Evolutionary conservation across 2,329 filamentous ascomycete genomes (phyloP).

Genomic region (Cladophialophora bantiana): DNA sequence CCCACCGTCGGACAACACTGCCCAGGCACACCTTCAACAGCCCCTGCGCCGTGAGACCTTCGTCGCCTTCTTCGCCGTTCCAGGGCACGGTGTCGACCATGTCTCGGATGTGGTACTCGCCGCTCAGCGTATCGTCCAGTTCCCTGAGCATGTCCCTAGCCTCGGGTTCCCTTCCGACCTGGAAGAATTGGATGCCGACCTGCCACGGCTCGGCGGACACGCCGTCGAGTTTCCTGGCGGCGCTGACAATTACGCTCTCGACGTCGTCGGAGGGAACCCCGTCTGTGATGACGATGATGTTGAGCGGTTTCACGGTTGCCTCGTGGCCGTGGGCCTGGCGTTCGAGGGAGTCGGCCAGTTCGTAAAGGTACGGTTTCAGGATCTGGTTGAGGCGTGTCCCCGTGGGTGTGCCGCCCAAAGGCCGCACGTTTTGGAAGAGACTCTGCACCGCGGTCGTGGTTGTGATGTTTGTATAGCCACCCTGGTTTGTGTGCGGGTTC

Average conservation of each 20-base stretch:
- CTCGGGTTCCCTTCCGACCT: slow-evolving; percentile 76
- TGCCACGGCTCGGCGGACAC: slow-evolving; percentile 78
- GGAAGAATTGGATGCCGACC: slow-evolving; percentile 94
- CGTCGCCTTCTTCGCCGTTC: slow-evolving; percentile 56
- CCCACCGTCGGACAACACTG: slow-evolving; percentile 71
- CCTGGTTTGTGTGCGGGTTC: slow-evolving; percentile 49
- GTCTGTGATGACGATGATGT: slow-evolving; percentile 93
- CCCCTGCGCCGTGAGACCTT: slow-evolving; percentile 67
- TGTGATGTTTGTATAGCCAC: slow-evolving; percentile 71
- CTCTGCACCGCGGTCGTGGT: slow-evolving; percentile 64
- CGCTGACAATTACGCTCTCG: slow-evolving; percentile 70
- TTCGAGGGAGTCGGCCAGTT: slow-evolving; percentile 55
- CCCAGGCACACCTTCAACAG: slow-evolving; percentile 86
- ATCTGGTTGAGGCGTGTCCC: slow-evolving; percentile 75
- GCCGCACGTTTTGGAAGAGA: slow-evolving; percentile 74
- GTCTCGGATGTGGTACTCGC: slow-evolving; percentile 71
- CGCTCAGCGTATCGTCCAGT: slow-evolving; percentile 75
- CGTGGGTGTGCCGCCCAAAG: slow-evolving; percentile 74
- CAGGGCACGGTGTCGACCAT: slow-evolving; percentile 92
- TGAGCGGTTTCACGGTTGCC: slow-evolving; percentile 73
- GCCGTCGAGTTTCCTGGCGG: slow-evolving; percentile 73
- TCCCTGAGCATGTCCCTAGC: slow-evolving; percentile 71
- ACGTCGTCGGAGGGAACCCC: slow-evolving; percentile 82
- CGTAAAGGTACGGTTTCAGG: slow-evolving; percentile 72
- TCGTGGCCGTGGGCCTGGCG: slow-evolving; percentile 50